Conservation (phyloP, 164 flowering plant genomes). For the grape (Vitis vinifera) region DNA sequence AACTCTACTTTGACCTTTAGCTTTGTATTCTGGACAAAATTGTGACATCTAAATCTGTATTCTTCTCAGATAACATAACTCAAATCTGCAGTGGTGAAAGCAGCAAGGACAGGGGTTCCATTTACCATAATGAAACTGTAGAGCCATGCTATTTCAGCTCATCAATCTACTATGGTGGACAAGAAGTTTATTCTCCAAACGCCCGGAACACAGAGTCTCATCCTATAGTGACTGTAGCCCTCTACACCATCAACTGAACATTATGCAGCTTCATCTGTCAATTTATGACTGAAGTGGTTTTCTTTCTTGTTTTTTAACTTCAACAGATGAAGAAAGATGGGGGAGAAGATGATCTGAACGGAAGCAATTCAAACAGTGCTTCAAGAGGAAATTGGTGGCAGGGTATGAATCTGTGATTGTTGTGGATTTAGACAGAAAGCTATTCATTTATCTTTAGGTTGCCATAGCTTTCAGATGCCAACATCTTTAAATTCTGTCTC, state of each 20-base stretch:
- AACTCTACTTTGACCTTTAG: no score
- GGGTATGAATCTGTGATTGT: constrained; percentile 19
- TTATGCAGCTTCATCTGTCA: neutral
- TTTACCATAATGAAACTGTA: constrained; percentile 32
- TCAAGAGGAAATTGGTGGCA: constrained; percentile 55
- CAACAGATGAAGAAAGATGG: constrained; percentile 33
- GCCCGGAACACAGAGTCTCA: constrained; percentile 16
- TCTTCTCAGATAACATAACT: constrained; percentile 5
- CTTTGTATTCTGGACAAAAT: no score
- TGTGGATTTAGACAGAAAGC: neutral
- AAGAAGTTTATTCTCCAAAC: constrained; percentile 44
- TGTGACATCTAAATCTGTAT: neutral
- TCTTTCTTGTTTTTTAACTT: neutral
- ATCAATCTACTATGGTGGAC: constrained; percentile 66
- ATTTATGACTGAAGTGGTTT: neutral
- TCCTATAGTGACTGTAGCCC: constrained; percentile 24
- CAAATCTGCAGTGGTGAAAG: constrained; percentile 14
- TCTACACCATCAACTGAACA: neutral
- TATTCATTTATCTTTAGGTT: neutral
- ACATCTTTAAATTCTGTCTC: neutral
- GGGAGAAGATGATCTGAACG: constrained; percentile 32
- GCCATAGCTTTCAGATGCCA: neutral
- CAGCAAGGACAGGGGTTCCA: constrained; percentile 21
- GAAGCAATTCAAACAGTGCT: constrained; percentile 27
- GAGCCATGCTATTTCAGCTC: constrained; percentile 51